Evolutionary conservation across 139 green algal genomes (phyloP), one percentile per base, ranked within the genome.

Genomic region (Chlamydomonas urium): DNA sequence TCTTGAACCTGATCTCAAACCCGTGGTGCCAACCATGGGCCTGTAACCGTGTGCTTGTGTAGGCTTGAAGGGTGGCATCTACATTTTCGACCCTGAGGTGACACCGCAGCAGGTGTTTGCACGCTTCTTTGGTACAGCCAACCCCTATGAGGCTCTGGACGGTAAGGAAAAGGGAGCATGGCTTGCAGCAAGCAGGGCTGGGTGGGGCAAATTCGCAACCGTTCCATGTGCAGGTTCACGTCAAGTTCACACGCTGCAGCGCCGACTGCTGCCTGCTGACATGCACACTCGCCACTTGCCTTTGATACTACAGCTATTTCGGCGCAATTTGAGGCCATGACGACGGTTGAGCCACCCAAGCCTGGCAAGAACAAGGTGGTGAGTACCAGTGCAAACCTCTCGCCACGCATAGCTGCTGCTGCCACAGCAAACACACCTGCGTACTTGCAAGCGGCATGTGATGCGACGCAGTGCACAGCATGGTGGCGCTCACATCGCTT

Each of bases 71-170:
- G 80, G 80, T 48, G 72, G 76, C 60, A 71, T 80, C 26, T 83
- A 82, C 45, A 53, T 26, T 6, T 89, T 89, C 69, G 80, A 87
- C 38, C 42, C 74, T 3, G 67, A 79, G 6, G 66, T 42, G 1
- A 82, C 73, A 14, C 85, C 86, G 4, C 29, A 69, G 0, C 33
- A 75, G 26, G 79, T 91, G 24, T 93, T 93, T 59, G 36, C 65
- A 29, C 62, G 73, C 21, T 93, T 92, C 75, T 93, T 93, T 73
- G 88, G 88, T n/a, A 93, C 88, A 36, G 62, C 72, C n/a, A 93
- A 93, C 74, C 88, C 88, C 5, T 93, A 88, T 76, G 85, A 88
- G 71, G 88, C 88, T 14, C 65, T 93, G 24, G 82, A 90, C 29
- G 77, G 84, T 85, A 45, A 65, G 60, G n/a, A n/a, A n/a, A n/a